These are phyloP conservation scores for Russula ochroleuca DNA, from an alignment of 768 basidiomycete species.

Conservation along the genomic window DNA sequence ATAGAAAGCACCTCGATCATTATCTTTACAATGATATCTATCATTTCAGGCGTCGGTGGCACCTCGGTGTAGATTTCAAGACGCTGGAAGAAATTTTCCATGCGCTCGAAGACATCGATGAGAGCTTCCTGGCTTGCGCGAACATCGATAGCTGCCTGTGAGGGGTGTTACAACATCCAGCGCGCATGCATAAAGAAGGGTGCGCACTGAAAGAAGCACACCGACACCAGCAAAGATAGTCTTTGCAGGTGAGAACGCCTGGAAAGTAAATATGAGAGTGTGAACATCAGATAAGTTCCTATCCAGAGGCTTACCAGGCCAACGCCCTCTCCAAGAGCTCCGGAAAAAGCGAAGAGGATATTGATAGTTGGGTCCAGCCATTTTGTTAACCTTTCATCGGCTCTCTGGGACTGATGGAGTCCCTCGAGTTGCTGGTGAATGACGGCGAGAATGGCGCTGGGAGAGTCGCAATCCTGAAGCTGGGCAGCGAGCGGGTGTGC, in stretches of 20 bases:
- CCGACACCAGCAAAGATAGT: not conserved
- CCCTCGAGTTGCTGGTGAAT: not conserved
- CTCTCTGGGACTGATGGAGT: not conserved
- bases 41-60: not conserved
- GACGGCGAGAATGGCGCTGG: not conserved
- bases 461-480: not conserved
- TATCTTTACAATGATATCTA: not conserved
- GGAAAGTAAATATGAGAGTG: not conserved
- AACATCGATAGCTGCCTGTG: not conserved
- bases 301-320: not conserved
- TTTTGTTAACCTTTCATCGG: not conserved
- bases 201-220: not conserved
- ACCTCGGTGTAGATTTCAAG: conserved; percentile 3
- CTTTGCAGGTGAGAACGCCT: not conserved
- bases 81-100: conserved; percentile 4
- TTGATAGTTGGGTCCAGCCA: conserved; percentile 2
- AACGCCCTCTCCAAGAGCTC: not conserved
- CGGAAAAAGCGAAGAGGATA: not conserved
- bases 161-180: not conserved
- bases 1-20: conserved; percentile 11
- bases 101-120: conserved; percentile 2
- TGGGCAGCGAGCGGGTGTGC: not conserved
- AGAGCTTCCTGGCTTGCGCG: not conserved
- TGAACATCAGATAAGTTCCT: not conserved
- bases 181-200: too few relatives aligned